phyloP scores from a whole-genome alignment of 257 asterid genomes.

The Anisodus tanguticus region DNA sequence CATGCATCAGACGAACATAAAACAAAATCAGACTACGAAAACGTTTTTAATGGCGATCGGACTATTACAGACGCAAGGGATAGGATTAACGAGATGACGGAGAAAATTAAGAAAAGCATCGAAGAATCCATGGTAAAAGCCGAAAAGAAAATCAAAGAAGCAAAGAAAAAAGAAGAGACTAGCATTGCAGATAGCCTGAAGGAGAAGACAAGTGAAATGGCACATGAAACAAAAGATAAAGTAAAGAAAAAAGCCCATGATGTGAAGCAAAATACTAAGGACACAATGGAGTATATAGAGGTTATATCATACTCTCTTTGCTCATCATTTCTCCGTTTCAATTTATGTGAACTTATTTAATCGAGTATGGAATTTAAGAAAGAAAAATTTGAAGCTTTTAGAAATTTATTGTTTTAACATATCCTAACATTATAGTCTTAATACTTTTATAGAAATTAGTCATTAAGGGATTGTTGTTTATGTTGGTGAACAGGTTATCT shows the following conservation, averaged over 20 bases:
- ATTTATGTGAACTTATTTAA: not conserved
- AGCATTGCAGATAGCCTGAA: conserved; percentile 34
- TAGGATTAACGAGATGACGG: conserved; percentile 12
- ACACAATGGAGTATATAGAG: conserved; percentile 40
- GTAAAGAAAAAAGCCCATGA: conserved; percentile 41
- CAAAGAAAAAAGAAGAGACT: conserved; percentile 46
- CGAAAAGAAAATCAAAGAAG: conserved; percentile 36
- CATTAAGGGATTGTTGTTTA: no score
- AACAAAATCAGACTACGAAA: conserved; percentile 39
- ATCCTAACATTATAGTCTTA: no score
- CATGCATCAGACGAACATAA: conserved; percentile 45
- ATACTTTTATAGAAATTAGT: no score
- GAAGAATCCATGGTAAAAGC: conserved; percentile 39
- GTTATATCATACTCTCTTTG: not conserved
- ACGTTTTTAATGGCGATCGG: not conserved
- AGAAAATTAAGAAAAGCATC: conserved; percentile 27
- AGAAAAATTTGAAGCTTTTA: not conserved
- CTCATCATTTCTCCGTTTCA: not conserved
- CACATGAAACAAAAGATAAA: conserved; percentile 42
- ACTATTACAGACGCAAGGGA: not conserved
- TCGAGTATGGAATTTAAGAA: not conserved
- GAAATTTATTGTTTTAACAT: no score
- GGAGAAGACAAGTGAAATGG: conserved; percentile 37
- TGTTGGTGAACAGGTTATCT: no score
- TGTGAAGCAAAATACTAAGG: conserved; percentile 41